Percentiles rank a stretch among this genome's conserved stretches.
Evolutionary conservation across 169 alveolate species (phyloP).

Genomic region (Plasmodium gonderi): DNA sequence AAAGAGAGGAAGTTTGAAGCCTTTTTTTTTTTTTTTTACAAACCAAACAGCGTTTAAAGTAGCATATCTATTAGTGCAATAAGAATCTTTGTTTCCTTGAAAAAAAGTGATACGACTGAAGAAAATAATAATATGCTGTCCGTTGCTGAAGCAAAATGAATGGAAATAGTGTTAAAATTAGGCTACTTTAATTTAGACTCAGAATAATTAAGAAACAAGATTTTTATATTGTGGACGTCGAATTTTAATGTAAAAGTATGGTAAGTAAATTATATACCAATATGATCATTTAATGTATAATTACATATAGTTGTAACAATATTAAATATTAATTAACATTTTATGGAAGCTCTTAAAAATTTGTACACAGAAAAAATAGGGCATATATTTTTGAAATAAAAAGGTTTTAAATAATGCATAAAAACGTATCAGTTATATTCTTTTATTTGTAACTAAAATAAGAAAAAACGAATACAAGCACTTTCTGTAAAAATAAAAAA

Average conservation of each 20-base stretch:
- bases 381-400: not conserved
- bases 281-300: too few relatives aligned
- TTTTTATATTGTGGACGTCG: not conserved
- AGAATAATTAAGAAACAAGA: not conserved
- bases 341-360: not conserved
- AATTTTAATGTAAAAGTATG: not conserved
- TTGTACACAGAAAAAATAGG: not conserved
- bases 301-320: not conserved
- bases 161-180: not conserved
- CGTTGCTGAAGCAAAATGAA: not conserved
- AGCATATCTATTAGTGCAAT: too few relatives aligned
- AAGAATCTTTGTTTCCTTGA: too few relatives aligned
- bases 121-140: not conserved
- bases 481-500: not conserved
- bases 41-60: too few relatives aligned
- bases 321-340: not conserved
- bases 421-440: not conserved
- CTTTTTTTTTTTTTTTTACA: too few relatives aligned
- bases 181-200: not conserved
- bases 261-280: not conserved
- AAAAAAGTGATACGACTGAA: too few relatives aligned
- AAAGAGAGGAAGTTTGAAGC: too few relatives aligned
- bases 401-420: not conserved
- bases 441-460: not conserved
- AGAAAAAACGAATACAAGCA: not conserved